phyloP scores from a whole-genome alignment of 495 filamentous ascomycete genomes.

The Penicillium soppii region DNA sequence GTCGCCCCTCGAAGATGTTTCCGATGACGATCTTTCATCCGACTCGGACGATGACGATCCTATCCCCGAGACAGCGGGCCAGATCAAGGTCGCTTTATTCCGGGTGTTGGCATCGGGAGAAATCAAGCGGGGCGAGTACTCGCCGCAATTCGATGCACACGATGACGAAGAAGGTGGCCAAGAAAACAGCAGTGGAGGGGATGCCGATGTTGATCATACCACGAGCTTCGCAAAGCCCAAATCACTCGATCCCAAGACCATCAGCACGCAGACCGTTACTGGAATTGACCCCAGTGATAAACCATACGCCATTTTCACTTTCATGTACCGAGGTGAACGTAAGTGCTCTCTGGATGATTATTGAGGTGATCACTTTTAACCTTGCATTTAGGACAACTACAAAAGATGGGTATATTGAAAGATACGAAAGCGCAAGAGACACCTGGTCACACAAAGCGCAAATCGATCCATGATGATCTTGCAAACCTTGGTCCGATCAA shows the following conservation, averaged over 20 bases:
- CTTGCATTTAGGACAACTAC: constrained; percentile 69
- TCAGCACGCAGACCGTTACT: constrained; percentile 97
- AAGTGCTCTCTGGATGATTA: constrained; percentile 36
- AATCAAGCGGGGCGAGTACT: constrained; percentile 96
- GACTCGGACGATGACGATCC: constrained; percentile 83
- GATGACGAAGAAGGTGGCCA: constrained; percentile 77
- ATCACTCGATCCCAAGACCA: constrained; percentile 91
- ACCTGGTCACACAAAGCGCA: constrained; percentile 62
- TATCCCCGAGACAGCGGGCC: constrained; percentile 87
- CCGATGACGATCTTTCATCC: constrained; percentile 66
- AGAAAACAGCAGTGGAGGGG: constrained; percentile 41
- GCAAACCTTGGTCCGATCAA: constrained; percentile 81
- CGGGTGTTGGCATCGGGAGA: constrained; percentile 93
- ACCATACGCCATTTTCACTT: constrained; percentile 96
- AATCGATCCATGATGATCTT: constrained; percentile 78
- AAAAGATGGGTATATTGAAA: constrained; percentile 87
- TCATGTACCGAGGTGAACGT: constrained; percentile 97
- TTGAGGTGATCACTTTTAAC: constrained; percentile 19
- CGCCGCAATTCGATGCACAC: constrained; percentile 95
- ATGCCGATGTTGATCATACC: constrained; percentile 87
- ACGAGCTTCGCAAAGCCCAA: constrained; percentile 99
- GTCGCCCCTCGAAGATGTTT: constrained; percentile 69
- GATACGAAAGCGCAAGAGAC: constrained; percentile 58
- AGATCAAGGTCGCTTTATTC: constrained; percentile 98
- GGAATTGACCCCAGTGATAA: constrained; percentile 95